phyloP scores from a whole-genome alignment of 2,329 filamentous ascomycete species.

The Bipolaris bicolor region DNA sequence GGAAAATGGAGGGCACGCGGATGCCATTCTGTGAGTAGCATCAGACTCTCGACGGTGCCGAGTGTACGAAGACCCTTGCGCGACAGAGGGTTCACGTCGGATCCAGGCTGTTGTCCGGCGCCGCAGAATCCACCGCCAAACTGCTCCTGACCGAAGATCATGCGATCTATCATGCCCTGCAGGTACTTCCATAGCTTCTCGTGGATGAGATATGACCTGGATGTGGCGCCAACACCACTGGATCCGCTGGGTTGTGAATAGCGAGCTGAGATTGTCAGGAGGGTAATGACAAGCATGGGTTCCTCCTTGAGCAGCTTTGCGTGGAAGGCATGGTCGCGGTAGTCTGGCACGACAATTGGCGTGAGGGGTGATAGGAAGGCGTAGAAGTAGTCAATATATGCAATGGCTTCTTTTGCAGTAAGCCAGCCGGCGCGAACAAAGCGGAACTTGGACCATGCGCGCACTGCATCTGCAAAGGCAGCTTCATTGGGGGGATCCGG shows the following conservation, averaged over 20 bases:
- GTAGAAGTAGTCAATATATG: conserved; percentile 96
- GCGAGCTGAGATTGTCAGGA: conserved; percentile 88
- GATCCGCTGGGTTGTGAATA: conserved; percentile 82
- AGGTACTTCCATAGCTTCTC: conserved; percentile 95
- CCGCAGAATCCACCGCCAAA: conserved; percentile 88
- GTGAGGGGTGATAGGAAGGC: conserved; percentile 88
- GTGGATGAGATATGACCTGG: conserved; percentile 88
- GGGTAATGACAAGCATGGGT: conserved; percentile 87
- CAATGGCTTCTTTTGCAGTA: conserved; percentile 88
- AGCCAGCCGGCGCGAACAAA: conserved; percentile 99
- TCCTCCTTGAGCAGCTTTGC: conserved; percentile 83
- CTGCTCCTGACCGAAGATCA: conserved; percentile 95
- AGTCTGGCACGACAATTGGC: conserved; percentile 91
- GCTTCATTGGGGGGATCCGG: conserved; percentile 45
- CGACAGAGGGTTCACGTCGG: conserved; percentile 65
- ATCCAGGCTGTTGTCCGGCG: conserved; percentile 70
- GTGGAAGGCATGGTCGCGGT: conserved; percentile 81
- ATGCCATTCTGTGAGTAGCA: conserved; percentile 97
- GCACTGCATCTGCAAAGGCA: conserved; percentile 68
- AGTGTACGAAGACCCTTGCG: conserved; percentile 79
- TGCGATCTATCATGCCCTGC: conserved; percentile 91
- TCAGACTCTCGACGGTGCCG: conserved; percentile 90
- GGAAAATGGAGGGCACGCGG: conserved; percentile 94
- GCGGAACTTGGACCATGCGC: conserved; percentile 88
- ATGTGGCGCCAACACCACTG: conserved; percentile 67